phyloP scores from a whole-genome alignment of 768 basidiomycete genomes.

The Pleurotus eryngii region DNA sequence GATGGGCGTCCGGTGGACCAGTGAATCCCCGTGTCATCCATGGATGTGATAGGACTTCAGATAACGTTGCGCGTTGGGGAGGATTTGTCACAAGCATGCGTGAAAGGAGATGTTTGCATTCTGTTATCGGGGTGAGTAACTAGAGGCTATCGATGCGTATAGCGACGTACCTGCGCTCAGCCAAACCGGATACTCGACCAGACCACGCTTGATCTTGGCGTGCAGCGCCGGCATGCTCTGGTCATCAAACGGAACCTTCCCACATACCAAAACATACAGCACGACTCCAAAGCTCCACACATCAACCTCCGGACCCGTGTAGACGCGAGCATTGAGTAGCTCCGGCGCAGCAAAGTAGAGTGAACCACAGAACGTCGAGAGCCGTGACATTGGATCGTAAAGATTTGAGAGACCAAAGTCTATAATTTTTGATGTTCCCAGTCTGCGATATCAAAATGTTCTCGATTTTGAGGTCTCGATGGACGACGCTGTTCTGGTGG shows the following conservation, averaged over 20 bases:
- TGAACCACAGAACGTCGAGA: constrained; percentile 96
- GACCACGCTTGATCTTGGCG: constrained; percentile 96
- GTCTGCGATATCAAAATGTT: constrained; percentile 98
- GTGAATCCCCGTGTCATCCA: constrained; percentile 91
- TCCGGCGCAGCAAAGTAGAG: constrained; percentile 99
- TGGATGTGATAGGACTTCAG: constrained; percentile 83
- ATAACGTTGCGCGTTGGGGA: constrained; percentile 72
- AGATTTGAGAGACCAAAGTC: constrained; percentile 98
- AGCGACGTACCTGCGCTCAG: constrained; percentile 74
- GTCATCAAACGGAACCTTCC: constrained; percentile 98
- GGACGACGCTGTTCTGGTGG: constrained; percentile 96
- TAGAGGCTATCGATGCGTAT: background rate
- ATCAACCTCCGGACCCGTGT: constrained; percentile 97
- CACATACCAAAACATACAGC: constrained; percentile 95
- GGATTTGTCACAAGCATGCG: constrained; percentile 98
- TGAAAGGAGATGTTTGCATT: constrained; percentile 91
- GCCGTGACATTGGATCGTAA: constrained; percentile 76
- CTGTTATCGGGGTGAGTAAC: constrained; percentile 35
- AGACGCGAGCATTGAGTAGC: constrained; percentile 92
- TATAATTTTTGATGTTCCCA: constrained; percentile 99
- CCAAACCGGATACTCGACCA: constrained; percentile 98
- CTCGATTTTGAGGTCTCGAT: constrained; percentile 99
- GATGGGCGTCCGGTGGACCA: constrained; percentile 77
- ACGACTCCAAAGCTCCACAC: constrained; percentile 99
- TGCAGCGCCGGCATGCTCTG: constrained; percentile 99